phyloP scores from a whole-genome alignment of 495 filamentous ascomycete genomes.

The Podospora appendiculata region DNA sequence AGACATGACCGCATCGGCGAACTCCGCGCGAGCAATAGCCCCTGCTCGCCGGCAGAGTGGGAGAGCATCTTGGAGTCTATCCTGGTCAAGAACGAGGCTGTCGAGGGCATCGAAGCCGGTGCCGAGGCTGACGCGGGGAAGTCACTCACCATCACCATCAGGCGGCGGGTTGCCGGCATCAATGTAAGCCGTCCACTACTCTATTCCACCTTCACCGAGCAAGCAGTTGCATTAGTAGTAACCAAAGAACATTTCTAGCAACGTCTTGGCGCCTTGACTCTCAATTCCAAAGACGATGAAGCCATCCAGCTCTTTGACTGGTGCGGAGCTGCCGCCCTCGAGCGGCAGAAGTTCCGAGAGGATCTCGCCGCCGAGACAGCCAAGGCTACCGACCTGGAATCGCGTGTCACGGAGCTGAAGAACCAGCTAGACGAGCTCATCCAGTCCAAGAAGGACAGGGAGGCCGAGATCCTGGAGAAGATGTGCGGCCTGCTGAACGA shows the following conservation, averaged over 20 bases:
- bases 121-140: slow-evolving; percentile 28
- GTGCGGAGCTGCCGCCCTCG: slow-evolving; percentile 41
- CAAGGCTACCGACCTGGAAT: slow-evolving; percentile 42
- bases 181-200: slow-evolving; percentile 22
- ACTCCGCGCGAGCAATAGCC: slow-evolving; percentile 16
- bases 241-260: slow-evolving; percentile 38
- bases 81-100: slow-evolving; percentile 24
- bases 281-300: slow-evolving; percentile 55
- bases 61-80: slow-evolving; percentile 31
- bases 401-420: slow-evolving; percentile 37
- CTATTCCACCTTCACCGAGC: background rate
- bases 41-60: slow-evolving; percentile 37
- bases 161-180: slow-evolving; percentile 39
- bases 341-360: slow-evolving; percentile 19
- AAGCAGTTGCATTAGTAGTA: background rate
- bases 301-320: slow-evolving; percentile 68
- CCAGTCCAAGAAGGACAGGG: slow-evolving; percentile 57
- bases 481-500: slow-evolving; percentile 68
- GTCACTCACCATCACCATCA: slow-evolving; percentile 32
- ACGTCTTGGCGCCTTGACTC: slow-evolving; percentile 58
- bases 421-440: slow-evolving; percentile 56
- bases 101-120: slow-evolving; percentile 33
- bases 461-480: slow-evolving; percentile 62
- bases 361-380: slow-evolving; percentile 38
- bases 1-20: slow-evolving; percentile 24